Percentiles rank a stretch among this genome's conserved stretches.
phyloP scores from a whole-genome alignment of 148 eudicot species.

The Amaranthus cruentus region DNA sequence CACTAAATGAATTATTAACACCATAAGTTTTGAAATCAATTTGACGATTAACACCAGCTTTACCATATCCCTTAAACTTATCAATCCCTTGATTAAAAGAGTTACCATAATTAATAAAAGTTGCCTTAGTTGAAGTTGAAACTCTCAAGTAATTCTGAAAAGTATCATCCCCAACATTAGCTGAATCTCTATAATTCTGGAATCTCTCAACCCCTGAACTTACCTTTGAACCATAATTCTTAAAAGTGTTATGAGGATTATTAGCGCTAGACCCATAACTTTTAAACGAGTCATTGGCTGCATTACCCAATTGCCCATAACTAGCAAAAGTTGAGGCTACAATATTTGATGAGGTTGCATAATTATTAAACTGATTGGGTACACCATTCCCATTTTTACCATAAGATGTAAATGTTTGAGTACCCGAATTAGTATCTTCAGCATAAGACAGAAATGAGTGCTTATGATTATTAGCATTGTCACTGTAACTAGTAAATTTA shows the following conservation, averaged over 20 bases:
- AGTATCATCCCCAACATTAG: conserved; percentile 66
- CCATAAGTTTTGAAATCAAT: conserved; percentile 58
- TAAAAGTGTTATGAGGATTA: conserved; percentile 67
- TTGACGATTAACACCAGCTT: conserved; percentile 37
- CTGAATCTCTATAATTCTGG: conserved; percentile 51
- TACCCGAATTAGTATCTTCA: conserved; percentile 68
- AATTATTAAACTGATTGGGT: conserved; percentile 45
- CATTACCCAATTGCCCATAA: conserved; percentile 60
- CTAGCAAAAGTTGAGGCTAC: conserved; percentile 56
- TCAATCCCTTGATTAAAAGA: conserved; percentile 65
- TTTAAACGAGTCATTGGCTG: conserved; percentile 67
- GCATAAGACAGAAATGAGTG: conserved; percentile 56
- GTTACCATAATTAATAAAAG: conserved; percentile 67
- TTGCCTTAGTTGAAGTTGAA: conserved; percentile 46
- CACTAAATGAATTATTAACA: conserved; percentile 70
- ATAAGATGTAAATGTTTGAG: conserved; percentile 50
- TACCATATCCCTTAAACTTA: conserved; percentile 63
- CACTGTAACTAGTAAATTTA: conserved; percentile 47
- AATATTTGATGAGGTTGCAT: conserved; percentile 57
- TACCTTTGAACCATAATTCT: conserved; percentile 47
- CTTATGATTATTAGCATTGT: conserved; percentile 42
- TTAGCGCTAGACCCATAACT: conserved; percentile 49
- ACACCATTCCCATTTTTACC: conserved; percentile 64
- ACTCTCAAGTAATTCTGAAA: conserved; percentile 52
- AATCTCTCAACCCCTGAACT: conserved; percentile 56